Percentiles rank a stretch among this genome's conserved stretches.
phyloP scores from a whole-genome alignment of 1,139 yeast species.

The Schwanniomyces etchellsii region DNA sequence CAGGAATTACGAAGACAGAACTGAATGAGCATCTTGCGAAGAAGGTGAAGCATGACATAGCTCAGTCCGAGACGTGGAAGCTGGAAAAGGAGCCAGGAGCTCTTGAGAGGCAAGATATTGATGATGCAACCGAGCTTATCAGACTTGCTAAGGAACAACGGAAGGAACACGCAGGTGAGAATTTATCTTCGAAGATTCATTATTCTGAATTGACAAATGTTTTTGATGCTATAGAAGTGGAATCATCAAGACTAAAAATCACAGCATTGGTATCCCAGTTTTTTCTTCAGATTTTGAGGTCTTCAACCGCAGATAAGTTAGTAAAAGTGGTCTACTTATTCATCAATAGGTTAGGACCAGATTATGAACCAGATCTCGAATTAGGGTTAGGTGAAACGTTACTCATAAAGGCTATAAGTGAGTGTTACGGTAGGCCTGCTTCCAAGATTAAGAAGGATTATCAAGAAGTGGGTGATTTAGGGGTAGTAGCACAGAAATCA shows the following conservation, averaged over 20 bases:
- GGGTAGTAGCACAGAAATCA: conserved; percentile 80
- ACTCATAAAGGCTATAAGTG: conserved; percentile 81
- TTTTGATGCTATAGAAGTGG: conserved; percentile 72
- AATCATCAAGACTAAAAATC: conserved; percentile 78
- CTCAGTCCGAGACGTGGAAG: too few relatives aligned
- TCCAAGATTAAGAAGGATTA: conserved; percentile 70
- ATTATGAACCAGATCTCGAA: conserved; percentile 84
- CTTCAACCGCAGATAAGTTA: conserved; percentile 51
- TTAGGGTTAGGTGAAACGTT: conserved; percentile 89
- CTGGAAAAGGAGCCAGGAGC: too few relatives aligned
- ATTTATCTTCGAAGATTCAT: conserved; percentile 32
- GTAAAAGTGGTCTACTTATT: conserved; percentile 74
- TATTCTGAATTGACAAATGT: conserved; percentile 62
- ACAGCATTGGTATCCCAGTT: conserved; percentile 68
- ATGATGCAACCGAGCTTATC: conserved; percentile 21
- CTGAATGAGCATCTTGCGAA: conserved; percentile 3
- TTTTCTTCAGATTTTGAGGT: conserved; percentile 55
- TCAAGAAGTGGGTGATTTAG: conserved; percentile 82
- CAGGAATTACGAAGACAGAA: conserved; percentile 2
- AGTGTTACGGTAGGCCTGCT: conserved; percentile 78
- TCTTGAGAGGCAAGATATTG: conserved; percentile 1
- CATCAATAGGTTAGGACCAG: conserved; percentile 90
- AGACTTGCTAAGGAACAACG: conserved; percentile 17
- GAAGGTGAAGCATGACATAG: conserved; percentile 4
- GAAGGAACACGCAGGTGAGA: conserved; percentile 12